Evolutionary conservation across 2,329 filamentous ascomycete genomes (phyloP).

Genomic region (Fusarium beomiforme): DNA sequence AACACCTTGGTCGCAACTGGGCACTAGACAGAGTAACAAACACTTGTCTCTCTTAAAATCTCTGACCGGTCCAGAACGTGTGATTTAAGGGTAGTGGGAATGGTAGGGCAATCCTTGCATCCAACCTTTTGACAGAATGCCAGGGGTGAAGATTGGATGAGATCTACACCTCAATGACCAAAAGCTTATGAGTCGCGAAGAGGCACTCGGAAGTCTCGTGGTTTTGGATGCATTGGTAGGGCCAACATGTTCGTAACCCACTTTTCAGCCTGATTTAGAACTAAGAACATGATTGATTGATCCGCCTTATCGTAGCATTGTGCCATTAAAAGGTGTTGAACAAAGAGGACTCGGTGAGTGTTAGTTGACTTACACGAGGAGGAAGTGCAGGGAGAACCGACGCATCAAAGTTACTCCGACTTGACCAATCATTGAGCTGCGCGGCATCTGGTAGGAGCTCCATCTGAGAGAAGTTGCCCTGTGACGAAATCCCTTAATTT

Average conservation of each 20-base stretch:
- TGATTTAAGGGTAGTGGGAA: constrained; percentile 23
- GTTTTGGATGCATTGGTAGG: constrained; percentile 12
- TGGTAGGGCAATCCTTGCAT: constrained; percentile 26
- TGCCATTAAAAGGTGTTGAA: constrained; percentile 18
- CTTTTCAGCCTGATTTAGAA: constrained; percentile 9
- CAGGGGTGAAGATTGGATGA: constrained; percentile 29
- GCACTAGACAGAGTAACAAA: constrained; percentile 23
- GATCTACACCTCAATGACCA: not conserved
- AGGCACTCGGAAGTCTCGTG: constrained; percentile 21
- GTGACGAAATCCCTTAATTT: not conserved
- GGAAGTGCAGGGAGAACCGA: not conserved
- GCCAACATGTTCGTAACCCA: constrained; percentile 4
- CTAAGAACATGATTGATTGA: constrained; percentile 17
- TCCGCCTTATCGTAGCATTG: constrained; percentile 23
- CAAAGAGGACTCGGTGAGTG: constrained; percentile 30
- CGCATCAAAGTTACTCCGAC: constrained; percentile 34
- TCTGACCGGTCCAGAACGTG: constrained; percentile 35
- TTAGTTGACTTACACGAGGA: constrained; percentile 32
- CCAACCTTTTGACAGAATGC: constrained; percentile 22
- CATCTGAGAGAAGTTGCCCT: not conserved
- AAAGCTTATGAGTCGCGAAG: constrained; percentile 13
- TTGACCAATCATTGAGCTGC: constrained; percentile 6
- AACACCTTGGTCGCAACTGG: not conserved
- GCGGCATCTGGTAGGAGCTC: not conserved
- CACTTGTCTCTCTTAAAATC: constrained; percentile 23